Base-by-base conservation (phyloP, 2,329 filamentous ascomycete species). In the Lecanoromycetidae sp. region DNA sequence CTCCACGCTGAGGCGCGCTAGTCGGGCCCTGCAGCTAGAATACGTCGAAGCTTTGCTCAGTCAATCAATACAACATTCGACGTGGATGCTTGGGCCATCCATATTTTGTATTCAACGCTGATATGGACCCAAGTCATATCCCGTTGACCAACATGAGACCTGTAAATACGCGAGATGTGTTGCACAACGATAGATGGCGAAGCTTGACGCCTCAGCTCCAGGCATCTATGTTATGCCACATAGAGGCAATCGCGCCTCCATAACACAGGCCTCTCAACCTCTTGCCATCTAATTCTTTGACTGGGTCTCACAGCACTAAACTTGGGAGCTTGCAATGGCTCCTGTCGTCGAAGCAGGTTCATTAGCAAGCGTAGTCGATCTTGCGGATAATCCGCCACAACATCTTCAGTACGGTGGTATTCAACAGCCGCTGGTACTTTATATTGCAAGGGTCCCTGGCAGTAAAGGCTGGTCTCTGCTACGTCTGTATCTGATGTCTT, bases 401-500 rank as follows among this genome's bases (percentile, higher is more conserved):
- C 91, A 94, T 62, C 86, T 87, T 41, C 76, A 82, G 58, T 85
- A 85, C 59, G 22, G 22, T 27, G 68, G 75, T 57, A 76, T 71
- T 53, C 76, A 81, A 53, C 78, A 86, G 41, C 79, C 86, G 3
- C 65, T 96, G 42, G 79, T 81, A 2, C 75, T 98, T 33, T 98
- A 98, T 66, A 93, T 98, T 55, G 87, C 90, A 29, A 74, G 90
- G 55, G 90, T 98, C 0, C 91, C 91, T 1, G 90, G 90, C 19
- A 94, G 84, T 53, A 79, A 80, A 80, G 86, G 87, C n/a, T 88
- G 70, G 55, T 68, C 22, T 35, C 27, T 33, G 15, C 45, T 30
- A 22, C n/a, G 43, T 9, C 7, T 15, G 9, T 10, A 12, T 7
- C 13, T 12, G 19, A 33, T 12, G 25, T 30, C 5, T 20, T 3